Evolutionary conservation across 2,329 filamentous ascomycete genomes (phyloP), one percentile per base, ranked within the genome.

Genomic region (Pezicula neosporulosa): DNA sequence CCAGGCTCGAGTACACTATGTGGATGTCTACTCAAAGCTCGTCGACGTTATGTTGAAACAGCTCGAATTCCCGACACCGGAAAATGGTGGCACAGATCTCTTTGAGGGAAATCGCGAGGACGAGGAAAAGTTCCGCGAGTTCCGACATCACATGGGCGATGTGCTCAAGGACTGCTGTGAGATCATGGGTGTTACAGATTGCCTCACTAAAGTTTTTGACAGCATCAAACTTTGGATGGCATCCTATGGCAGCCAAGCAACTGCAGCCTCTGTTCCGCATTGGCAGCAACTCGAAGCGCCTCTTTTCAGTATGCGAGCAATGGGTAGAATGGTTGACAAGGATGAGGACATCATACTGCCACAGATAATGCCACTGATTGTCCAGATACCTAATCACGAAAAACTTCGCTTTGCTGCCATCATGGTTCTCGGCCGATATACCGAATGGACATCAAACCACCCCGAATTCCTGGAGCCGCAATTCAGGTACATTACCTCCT

Each of bases 331-430:
- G 90, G 93, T 99, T 12, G 87, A 93, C 50, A 85, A 85, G 52
- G 88, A 96, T 45, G 94, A 99, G 70, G 86, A 79, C 59, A 85
- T 90, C 37, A 89, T 99, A 61, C 77, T 99, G 38, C 89, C 91
- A 3, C 89, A 93, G 65, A 84, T 99, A 15, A 96, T 99, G 73
- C 92, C 92, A 16, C 77, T 99, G 51, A 84, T 99, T 56, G 90
- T 96, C 10, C 89, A 95, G 66, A 96, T 99, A 54, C 94, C 94
- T 0, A 86, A 89, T 64, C 94, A 99, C 63, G 90, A 97, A 71
- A 99, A 97, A 74, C 81, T 99, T n/a, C 90, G 92, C 7, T 99
- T 99, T 71, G 93, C 96, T 56, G 93, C 93, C 6, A 96, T 97
- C 64, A 97, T 99, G 91, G 92, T 95, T 3, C 81, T 99, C 19